Base-by-base conservation (phyloP, 2,329 filamentous ascomycete genomes). In the Trichoderma citrinoviride region DNA sequence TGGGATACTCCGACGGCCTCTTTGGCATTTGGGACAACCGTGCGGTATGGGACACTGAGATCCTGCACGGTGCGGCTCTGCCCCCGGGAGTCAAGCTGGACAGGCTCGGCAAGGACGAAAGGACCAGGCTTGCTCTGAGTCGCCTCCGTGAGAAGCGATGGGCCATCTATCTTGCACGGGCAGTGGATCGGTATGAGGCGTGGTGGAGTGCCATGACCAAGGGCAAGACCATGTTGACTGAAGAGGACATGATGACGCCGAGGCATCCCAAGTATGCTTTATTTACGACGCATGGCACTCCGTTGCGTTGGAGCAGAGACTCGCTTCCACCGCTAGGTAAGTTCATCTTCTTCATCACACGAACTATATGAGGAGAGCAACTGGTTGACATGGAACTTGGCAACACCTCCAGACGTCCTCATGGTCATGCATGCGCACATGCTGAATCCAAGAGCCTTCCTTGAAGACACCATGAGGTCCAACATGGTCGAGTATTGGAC, bases 371-470 rank as follows among this genome's bases (percentile, higher is more conserved):
- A 12, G 7, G 8, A 17, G 3, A 15, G 19, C 7, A 3, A 3
- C 6, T 15, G 19, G 0, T 17, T 50, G 6, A 19, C 14, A 5
- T 3, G 29, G 10, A 6, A 8, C 29, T 10, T n/a, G n/a, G n/a
- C 5, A 29, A 61, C n/a, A 43, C 15, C 2, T 12, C 0, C 7
- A 81, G 90, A 93, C 75, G 85, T 93, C 1, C 75, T 93, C 23
- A 90, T 93, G 88, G 87, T 93, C 0, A 91, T 89, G 88, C 91
- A 94, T 74, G 79, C 89, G 0, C 90, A 91, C 71, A 89, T 91
- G 85, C 83, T 94, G 2, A 93, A 93, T 69, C 91, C 91, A 0
- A 81, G 88, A 46, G 80, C 79, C n/a, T 93, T 88, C 72, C 82
- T 92, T 4, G 90, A 93, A 71, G 91, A 94, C 72, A 87, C 87